Evolutionary conservation across 2,329 filamentous ascomycete species (phyloP).

Genomic region (Aureobasidium sp.): DNA sequence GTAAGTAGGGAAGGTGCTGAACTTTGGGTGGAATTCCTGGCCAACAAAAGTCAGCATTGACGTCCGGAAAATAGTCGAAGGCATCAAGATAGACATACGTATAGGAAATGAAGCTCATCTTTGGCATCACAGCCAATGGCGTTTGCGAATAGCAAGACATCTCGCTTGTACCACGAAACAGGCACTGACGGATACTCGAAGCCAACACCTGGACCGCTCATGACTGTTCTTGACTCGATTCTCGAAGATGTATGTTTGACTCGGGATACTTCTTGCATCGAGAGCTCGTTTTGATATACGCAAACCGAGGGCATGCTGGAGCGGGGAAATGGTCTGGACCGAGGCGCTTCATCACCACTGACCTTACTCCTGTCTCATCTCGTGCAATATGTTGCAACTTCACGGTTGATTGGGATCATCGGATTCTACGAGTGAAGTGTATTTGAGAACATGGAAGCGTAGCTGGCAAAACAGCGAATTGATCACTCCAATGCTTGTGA

Average conservation of each 20-base stretch:
- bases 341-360: not conserved
- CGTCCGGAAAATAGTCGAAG: not conserved
- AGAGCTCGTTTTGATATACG: not conserved
- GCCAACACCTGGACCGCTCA: slow-evolving; percentile 13
- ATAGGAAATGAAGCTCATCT: slow-evolving; percentile 88
- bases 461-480: too few relatives aligned
- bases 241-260: not conserved
- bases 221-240: not conserved
- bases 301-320: not conserved
- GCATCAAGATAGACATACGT: slow-evolving; percentile 45
- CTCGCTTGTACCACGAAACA: slow-evolving; percentile 79
- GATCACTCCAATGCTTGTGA: too few relatives aligned
- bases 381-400: not conserved
- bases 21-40: slow-evolving; percentile 79
- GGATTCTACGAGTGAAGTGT: too few relatives aligned
- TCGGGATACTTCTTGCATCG: not conserved
- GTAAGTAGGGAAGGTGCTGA: slow-evolving; percentile 83
- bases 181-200: slow-evolving; percentile 13
- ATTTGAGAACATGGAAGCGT: not conserved
- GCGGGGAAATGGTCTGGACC: not conserved
- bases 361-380: not conserved
- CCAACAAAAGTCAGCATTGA: not conserved
- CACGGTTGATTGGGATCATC: too few relatives aligned
- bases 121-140: slow-evolving; percentile 70
- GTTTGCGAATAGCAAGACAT: slow-evolving; percentile 80